A percentile compares a stretch with the other conserved stretches of the same genome.
phyloP scores from a whole-genome alignment of 768 basidiomycete genomes.

The Phylloporus arenicola region DNA sequence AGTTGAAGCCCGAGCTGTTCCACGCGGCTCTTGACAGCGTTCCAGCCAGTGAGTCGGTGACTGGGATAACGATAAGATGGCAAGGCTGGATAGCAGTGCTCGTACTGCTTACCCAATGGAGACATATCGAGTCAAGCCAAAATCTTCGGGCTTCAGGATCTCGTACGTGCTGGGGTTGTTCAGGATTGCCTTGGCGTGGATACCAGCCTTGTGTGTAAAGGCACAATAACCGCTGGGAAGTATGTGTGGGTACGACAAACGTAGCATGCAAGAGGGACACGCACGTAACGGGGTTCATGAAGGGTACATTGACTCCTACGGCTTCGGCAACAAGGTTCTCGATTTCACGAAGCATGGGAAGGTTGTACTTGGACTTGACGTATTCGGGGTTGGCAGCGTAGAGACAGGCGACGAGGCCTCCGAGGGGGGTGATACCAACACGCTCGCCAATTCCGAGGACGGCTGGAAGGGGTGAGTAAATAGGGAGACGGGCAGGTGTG shows the following conservation, averaged over 20 bases:
- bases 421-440: conserved; percentile 97
- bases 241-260: not conserved
- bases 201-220: conserved; percentile 99
- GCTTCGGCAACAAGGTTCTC: conserved; percentile 99
- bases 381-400: conserved; percentile 97
- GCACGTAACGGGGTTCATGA: conserved; percentile 94
- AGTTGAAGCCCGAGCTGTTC: conserved; percentile 91
- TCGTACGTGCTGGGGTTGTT: conserved; percentile 99
- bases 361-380: conserved; percentile 99
- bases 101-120: conserved; percentile 71
- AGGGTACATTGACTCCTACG: conserved; percentile 95
- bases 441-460: conserved; percentile 98
- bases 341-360: conserved; percentile 94
- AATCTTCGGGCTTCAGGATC: conserved; percentile 98
- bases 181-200: conserved; percentile 99
- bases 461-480: conserved; percentile 39
- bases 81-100: not conserved
- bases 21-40: conserved; percentile 98
- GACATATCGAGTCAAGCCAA: conserved; percentile 95
- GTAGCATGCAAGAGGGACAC: not conserved
- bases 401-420: conserved; percentile 93
- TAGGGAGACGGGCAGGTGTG: not conserved
- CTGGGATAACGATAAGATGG: conserved; percentile 33
- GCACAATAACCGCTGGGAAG: conserved; percentile 87
- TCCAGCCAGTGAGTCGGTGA: conserved; percentile 97